Percentiles rank a stretch among this genome's conserved stretches.
Evolutionary conservation across 2,329 filamentous ascomycete genomes (phyloP).

Genomic region (Xylariaceae sp.): DNA sequence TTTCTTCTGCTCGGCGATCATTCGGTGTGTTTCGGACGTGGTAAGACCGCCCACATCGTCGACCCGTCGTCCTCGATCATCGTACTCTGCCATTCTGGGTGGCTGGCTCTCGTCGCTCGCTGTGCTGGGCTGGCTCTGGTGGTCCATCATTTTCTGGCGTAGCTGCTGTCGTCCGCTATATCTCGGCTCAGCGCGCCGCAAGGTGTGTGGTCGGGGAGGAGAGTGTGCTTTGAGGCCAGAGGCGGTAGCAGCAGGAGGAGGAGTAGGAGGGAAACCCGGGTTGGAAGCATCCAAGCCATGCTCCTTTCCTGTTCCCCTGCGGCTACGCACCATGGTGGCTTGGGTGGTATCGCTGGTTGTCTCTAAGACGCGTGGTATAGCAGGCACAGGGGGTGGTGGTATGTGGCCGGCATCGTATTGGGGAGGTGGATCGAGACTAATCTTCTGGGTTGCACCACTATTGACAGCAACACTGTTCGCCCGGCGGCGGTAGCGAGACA

Average conservation of each 20-base stretch:
- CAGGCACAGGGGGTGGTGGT: slow-evolving; percentile 24
- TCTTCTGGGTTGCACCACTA: slow-evolving; percentile 23
- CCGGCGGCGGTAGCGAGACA: slow-evolving; percentile 31
- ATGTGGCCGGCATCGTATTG: slow-evolving; percentile 11
- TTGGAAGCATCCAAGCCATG: slow-evolving; percentile 1
- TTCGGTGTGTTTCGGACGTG: slow-evolving; percentile 44
- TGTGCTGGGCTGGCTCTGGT: slow-evolving; percentile 5
- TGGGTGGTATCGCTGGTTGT: slow-evolving; percentile 10
- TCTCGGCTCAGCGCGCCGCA: slow-evolving; percentile 16
- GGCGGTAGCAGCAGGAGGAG: slow-evolving; percentile 2
- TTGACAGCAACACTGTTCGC: slow-evolving; percentile 21
- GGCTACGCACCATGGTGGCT: neutral
- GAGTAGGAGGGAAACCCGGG: slow-evolving; percentile 7
- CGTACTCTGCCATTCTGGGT: slow-evolving; percentile 14
- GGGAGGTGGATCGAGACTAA: slow-evolving; percentile 21
- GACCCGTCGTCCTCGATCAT: slow-evolving; percentile 13
- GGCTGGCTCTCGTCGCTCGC: slow-evolving; percentile 16
- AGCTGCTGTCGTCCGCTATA: slow-evolving; percentile 4
- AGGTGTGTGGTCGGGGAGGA: slow-evolving; percentile 14
- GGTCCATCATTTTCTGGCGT: slow-evolving; percentile 12
- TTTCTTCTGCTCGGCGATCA: slow-evolving; percentile 45
- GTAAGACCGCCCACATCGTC: slow-evolving; percentile 35
- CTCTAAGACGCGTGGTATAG: slow-evolving; percentile 24
- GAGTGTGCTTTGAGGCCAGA: too few relatives aligned
- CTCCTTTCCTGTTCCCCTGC: slow-evolving; percentile 13